Base-by-base conservation (phyloP, 1,284 basidiomycete species). In the Termitomyces sp. region DNA sequence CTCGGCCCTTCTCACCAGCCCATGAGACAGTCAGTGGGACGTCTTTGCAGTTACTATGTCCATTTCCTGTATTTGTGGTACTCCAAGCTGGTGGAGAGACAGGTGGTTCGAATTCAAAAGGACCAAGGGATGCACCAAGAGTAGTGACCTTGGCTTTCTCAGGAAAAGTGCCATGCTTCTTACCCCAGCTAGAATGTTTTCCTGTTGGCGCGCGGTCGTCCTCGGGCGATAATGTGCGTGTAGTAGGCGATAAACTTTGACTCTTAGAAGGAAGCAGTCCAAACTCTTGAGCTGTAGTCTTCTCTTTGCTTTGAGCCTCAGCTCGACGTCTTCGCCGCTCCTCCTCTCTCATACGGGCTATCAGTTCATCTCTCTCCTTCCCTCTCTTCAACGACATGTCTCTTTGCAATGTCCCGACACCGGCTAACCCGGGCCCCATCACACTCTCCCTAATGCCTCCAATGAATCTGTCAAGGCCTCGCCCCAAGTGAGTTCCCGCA, bases 71-170 rank as follows among this genome's bases (percentile, higher is more conserved):
- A 38, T 63, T 69, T 28, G 59, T 62, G 9, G 64, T 68, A 61
- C 70, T 70, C 60, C 65, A 50, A 7, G 71, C 70, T 5, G 77
- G 72, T 3, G 75, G 72, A 21, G 73, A 70, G 0, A 79, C 76
- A 0, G 77, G 68, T 8, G 77, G 75, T 56, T 80, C 78, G 58
- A 80, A 80, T 2, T 73, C 62, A 54, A 80, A 80, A 24, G 72
- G 68, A 8, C 74, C 74, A 64, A 78, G 78, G 1, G 67, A 64
- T 62, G 70, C 41, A 58, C 68, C 61, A 56, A 69, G 59, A 57
- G 64, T 50, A 60, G 61, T 19, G 59, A 65, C 46, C 50, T 61
- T 55, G 54, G 58, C 46, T 58, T 65, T 55, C 46, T 61, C 67
- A 53, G 67, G 57, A 30, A 58, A 52, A 40, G 53, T 67, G 2